Conservation (phyloP, 768 basidiomycete genomes). For the Trametes villosa region DNA sequence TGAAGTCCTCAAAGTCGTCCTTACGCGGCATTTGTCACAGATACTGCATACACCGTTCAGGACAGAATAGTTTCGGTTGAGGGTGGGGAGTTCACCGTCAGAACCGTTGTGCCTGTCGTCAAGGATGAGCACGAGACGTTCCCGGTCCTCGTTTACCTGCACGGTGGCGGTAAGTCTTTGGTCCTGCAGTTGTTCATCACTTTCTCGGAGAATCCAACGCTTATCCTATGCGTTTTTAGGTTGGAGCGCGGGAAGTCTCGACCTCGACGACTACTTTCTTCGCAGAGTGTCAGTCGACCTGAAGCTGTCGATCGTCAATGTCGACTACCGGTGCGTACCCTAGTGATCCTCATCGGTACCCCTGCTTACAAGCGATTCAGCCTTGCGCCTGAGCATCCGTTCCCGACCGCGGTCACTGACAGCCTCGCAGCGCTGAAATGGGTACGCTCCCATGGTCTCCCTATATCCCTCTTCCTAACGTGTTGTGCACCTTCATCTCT, state of each 20-base stretch:
- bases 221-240: too few species aligned
- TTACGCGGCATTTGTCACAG: background rate
- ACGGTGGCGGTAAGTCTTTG: conserved; percentile 20
- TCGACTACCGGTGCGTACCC: conserved; percentile 21
- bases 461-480: background rate
- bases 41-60: background rate
- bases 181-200: background rate
- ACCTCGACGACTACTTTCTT: conserved; percentile 29
- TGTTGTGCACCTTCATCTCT: too few species aligned
- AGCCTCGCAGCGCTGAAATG: conserved; percentile 30
- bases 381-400: conserved; percentile 34
- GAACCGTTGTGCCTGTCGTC: background rate
- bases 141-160: conserved; percentile 16
- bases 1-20: background rate
- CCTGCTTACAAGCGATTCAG: conserved; percentile 5
- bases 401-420: conserved; percentile 28
- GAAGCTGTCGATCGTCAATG: conserved; percentile 27
- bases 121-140: background rate
- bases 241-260: conserved; percentile 7
- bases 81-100: conserved; percentile 8
- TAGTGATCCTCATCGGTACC: too few species aligned
- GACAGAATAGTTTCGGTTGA: conserved; percentile 4
- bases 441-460: conserved; percentile 7
- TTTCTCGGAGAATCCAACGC: too few species aligned
- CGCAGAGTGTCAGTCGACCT: conserved; percentile 22